These are phyloP conservation scores for Cynara cardunculus DNA, from an alignment of 129 eudicot species.

Conservation along the genomic window DNA sequence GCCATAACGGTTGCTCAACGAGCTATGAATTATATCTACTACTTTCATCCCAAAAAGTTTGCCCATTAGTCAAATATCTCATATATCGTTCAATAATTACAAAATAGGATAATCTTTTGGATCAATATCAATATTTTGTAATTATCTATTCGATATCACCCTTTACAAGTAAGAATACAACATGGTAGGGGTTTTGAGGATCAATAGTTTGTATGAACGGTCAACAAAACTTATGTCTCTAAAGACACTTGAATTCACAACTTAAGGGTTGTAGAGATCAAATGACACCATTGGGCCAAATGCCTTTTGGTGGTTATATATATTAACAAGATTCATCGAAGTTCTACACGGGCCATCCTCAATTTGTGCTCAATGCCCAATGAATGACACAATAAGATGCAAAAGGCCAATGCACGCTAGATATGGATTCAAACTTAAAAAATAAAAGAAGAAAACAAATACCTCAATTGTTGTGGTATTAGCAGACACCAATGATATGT, in stretches of 20 bases:
- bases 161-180: background rate
- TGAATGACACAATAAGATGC: background rate
- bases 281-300: too few species aligned
- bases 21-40: too few species aligned
- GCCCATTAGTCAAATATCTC: background rate
- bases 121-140: too few species aligned
- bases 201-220: background rate
- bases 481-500: slow-evolving; percentile 85
- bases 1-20: background rate
- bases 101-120: background rate
- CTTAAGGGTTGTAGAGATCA: too few species aligned
- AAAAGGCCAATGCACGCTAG: background rate
- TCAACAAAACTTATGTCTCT: background rate
- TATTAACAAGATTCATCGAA: background rate
- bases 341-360: background rate
- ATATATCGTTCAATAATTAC: background rate
- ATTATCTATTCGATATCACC: background rate
- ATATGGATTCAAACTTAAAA: background rate
- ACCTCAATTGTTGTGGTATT: slow-evolving; percentile 99
- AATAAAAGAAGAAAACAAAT: slow-evolving; percentile 8
- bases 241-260: too few species aligned
- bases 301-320: too few species aligned
- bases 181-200: background rate
- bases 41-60: too few species aligned
- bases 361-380: background rate